These are phyloP conservation scores for Psilocybe azurescens DNA, from an alignment of 768 basidiomycete genomes.

Conservation along the genomic window DNA sequence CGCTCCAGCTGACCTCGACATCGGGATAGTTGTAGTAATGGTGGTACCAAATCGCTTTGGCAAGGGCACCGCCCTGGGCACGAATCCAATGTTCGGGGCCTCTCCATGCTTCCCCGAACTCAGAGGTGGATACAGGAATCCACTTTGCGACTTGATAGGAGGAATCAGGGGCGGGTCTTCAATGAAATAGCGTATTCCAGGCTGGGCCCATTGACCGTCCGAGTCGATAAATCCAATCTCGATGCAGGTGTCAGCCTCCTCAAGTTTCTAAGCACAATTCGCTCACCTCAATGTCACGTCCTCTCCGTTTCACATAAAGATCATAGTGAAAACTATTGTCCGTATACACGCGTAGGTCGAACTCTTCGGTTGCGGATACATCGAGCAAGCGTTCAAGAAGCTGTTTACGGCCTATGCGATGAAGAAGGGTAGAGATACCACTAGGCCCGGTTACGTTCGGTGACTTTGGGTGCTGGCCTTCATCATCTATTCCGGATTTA, in stretches of 20 bases:
- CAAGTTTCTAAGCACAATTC: not conserved
- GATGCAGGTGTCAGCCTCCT: not conserved
- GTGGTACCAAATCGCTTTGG: constrained; percentile 31
- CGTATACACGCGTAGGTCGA: constrained; percentile 15
- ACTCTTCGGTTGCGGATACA: constrained; percentile 22
- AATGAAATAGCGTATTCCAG: constrained; percentile 23
- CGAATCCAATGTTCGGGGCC: constrained; percentile 29
- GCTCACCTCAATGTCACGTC: constrained; percentile 15
- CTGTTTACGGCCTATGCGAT: constrained; percentile 24
- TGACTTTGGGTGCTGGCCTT: constrained; percentile 28
- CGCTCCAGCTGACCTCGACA: constrained; percentile 27
- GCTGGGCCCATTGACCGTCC: constrained; percentile 19
- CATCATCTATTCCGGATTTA: constrained; percentile 31
- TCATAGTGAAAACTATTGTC: not conserved
- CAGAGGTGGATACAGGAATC: constrained; percentile 26
- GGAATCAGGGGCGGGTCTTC: constrained; percentile 13
- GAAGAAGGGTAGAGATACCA: constrained; percentile 26
- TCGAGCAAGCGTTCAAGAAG: constrained; percentile 28
- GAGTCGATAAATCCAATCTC: constrained; percentile 22
- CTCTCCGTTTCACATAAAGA: constrained; percentile 15
- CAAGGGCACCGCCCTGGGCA: constrained; percentile 24
- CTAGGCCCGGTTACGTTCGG: constrained; percentile 25
- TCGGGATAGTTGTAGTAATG: constrained; percentile 14
- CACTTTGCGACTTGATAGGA: constrained; percentile 22
- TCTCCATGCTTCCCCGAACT: constrained; percentile 25